Conservation (phyloP, 352 stramenopile genomes). For the Globisporangium iwayamae region DNA sequence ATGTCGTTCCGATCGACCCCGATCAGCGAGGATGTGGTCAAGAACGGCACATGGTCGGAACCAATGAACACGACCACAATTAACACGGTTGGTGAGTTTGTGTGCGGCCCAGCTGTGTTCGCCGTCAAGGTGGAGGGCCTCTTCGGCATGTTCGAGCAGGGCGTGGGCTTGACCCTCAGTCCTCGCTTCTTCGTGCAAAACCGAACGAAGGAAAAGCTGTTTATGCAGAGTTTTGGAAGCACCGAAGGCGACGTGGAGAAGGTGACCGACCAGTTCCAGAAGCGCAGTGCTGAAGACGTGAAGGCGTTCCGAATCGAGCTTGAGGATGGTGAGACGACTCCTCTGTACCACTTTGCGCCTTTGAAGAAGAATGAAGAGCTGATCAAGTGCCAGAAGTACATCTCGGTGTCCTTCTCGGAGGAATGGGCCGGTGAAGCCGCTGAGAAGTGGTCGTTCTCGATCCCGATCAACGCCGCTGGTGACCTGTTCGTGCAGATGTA, state of each 20-base stretch:
- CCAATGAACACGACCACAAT: conserved; percentile 82
- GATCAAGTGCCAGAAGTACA: conserved; percentile 62
- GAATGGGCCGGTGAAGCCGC: conserved; percentile 46
- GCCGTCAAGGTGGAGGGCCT: conserved; percentile 80
- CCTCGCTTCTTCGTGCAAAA: conserved; percentile 85
- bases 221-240: conserved; percentile 65
- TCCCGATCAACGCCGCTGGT: conserved; percentile 72
- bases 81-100: conserved; percentile 79
- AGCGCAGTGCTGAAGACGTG: conserved; percentile 57
- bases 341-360: conserved; percentile 76
- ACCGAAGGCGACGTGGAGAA: conserved; percentile 58
- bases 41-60: conserved; percentile 71
- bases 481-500: conserved; percentile 83
- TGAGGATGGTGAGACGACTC: conserved; percentile 57
- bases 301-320: conserved; percentile 48
- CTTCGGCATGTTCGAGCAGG: conserved; percentile 75
- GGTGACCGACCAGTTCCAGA: conserved; percentile 70
- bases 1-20: conserved; percentile 41
- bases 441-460: conserved; percentile 75
- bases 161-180: conserved; percentile 71
- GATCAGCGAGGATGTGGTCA: conserved; percentile 60
- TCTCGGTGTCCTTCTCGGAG: conserved; percentile 77
- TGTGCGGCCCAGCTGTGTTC: conserved; percentile 71
- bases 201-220: conserved; percentile 75
- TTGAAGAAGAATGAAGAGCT: conserved; percentile 67